These are phyloP conservation scores for Syncephalis plumigaleata DNA, from an alignment of 371 early-diverging fungal genomes.

Conservation along the genomic window DNA sequence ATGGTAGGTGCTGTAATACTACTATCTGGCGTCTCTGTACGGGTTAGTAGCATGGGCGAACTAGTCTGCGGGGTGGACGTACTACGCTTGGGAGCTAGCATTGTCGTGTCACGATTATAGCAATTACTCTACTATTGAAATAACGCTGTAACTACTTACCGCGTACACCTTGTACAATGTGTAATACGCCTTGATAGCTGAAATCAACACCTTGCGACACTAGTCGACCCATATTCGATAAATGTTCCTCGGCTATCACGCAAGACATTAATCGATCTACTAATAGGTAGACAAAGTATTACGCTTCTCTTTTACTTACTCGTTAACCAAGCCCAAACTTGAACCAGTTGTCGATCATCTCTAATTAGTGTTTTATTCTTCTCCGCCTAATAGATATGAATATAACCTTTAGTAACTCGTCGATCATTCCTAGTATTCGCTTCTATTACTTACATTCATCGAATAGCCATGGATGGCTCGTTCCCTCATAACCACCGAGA, in stretches of 20 bases:
- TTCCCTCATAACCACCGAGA: conserved; percentile 59
- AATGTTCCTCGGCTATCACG: conserved; percentile 28
- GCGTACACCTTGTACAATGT: conserved; percentile 23
- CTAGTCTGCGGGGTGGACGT: no score
- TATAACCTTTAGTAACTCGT: no score
- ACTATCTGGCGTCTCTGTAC: no score
- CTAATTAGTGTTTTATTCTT: conserved; percentile 18
- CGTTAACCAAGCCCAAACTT: conserved; percentile 62
- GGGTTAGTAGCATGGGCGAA: no score
- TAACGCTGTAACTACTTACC: conserved; percentile 4
- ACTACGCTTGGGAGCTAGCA: no score
- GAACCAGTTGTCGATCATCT: conserved; percentile 21
- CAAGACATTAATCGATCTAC: not conserved
- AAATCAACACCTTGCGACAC: conserved; percentile 36
- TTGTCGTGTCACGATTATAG: no score
- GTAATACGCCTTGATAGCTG: conserved; percentile 51
- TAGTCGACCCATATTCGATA: conserved; percentile 22
- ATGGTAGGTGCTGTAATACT: no score
- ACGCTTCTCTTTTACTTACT: conserved; percentile 17
- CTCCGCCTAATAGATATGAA: not conserved
- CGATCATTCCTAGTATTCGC: no score
- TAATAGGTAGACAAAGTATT: not conserved
- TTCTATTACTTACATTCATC: conserved; percentile 43
- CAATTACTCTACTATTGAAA: no score
- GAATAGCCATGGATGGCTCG: conserved; percentile 54